These are phyloP conservation scores for Arthrobotrys megalospora DNA, from an alignment of 2,329 filamentous ascomycete genomes.

Conservation along the genomic window DNA sequence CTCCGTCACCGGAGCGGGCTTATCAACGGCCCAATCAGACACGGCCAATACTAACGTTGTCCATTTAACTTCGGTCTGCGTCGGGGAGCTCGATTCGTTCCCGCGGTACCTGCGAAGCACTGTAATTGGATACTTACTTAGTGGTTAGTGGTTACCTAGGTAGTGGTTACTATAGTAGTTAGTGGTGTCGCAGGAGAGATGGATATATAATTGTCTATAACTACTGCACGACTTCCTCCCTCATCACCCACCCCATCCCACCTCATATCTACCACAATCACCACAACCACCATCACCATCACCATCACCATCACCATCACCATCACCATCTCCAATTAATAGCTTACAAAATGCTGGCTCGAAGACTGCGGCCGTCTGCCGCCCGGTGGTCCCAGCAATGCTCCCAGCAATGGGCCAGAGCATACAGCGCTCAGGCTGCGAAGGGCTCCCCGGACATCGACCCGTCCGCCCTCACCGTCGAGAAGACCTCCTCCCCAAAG, in stretches of 20 bases:
- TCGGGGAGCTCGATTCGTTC: too few species aligned
- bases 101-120: too few species aligned
- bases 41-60: too few species aligned
- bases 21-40: too few species aligned
- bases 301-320: neutral
- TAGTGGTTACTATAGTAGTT: neutral
- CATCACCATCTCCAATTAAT: neutral
- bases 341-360: constrained; percentile 32
- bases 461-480: constrained; percentile 80
- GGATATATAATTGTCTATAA: neutral
- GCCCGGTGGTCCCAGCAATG: constrained; percentile 45
- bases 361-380: constrained; percentile 40
- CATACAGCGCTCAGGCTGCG: constrained; percentile 44
- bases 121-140: too few species aligned
- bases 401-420: constrained; percentile 4
- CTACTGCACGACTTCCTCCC: neutral
- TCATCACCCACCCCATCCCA: neutral
- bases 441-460: constrained; percentile 76
- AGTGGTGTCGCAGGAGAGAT: neutral
- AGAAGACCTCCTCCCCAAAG: constrained; percentile 82
- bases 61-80: too few species aligned
- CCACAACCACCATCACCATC: neutral
- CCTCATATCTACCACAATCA: neutral
- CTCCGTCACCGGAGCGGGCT: too few species aligned
- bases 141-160: too few species aligned